Conservation (phyloP, 176 grass and related monocot species). For the Secale cereale region DNA sequence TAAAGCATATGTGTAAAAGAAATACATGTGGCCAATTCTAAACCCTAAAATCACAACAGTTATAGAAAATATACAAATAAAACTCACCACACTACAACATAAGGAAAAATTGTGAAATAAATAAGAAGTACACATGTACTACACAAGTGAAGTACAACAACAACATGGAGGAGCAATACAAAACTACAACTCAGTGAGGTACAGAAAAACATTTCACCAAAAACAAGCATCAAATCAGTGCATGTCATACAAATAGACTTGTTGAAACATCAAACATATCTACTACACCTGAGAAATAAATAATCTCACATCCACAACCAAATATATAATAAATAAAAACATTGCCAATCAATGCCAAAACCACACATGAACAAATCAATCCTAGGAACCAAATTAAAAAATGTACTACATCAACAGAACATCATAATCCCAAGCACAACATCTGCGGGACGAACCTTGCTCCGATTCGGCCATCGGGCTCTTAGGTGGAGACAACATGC, state of each 20-base stretch:
- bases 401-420: background rate
- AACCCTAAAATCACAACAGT: too few species aligned
- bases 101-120: too few species aligned
- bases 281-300: background rate
- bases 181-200: too few species aligned
- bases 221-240: too few species aligned
- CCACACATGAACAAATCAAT: background rate
- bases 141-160: too few species aligned
- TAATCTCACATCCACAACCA: background rate
- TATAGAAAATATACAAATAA: too few species aligned
- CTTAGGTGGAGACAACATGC: background rate
- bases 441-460: background rate
- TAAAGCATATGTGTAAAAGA: too few species aligned
- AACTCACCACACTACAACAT: too few species aligned
- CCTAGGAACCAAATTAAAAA: background rate
- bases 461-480: background rate
- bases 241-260: background rate
- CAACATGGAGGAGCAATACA: too few species aligned
- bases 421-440: background rate
- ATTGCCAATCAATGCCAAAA: background rate
- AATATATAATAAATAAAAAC: background rate
- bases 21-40: too few species aligned
- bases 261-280: background rate
- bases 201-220: too few species aligned
- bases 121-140: too few species aligned